Evolutionary conservation across 1,284 basidiomycete species (phyloP), one percentile per base, ranked within the genome.

Genomic region (Mycosarcoma maydis): DNA sequence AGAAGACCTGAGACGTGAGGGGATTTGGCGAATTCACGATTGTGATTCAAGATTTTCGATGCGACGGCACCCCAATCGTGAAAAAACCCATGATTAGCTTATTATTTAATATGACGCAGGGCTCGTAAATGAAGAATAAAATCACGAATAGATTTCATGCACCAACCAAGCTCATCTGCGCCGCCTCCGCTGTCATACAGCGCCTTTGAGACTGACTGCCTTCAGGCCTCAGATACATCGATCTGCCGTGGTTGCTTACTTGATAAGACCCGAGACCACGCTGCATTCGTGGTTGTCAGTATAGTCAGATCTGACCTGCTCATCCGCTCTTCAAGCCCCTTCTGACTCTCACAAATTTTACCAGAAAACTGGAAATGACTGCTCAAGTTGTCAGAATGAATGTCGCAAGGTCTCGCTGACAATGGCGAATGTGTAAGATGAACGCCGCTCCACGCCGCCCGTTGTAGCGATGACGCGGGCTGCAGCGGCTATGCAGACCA

Each of bases 81-180:
- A n/a, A n/a, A n/a, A n/a, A n/a, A n/a, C n/a, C n/a, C n/a, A n/a
- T n/a, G n/a, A n/a, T n/a, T n/a, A n/a, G n/a, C n/a, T n/a, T n/a
- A n/a, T n/a, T n/a, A n/a, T n/a, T n/a, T n/a, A n/a, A n/a, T n/a
- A 55, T 55, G 53, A 55, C 53, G 53, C 45, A 41, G 37, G 44
- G 53, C 30, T 48, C 24, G 17, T n/a, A 37, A 4, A 14, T 20
- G 36, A 10, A n/a, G n/a, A 37, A 37, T 16, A 16, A 45, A 33
- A 40, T 19, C 17, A 9, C 10, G 27, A 54, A n/a, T n/a, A n/a
- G n/a, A 46, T 41, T 47, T 42, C 44, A 37, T 55, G 53, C 45
- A 29, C 37, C 26, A 29, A 20, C 9, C 26, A 20, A 34, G n/a
- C 20, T 37, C 36, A 37, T 20, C 19, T 37, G n/a, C 24, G 6